Conservation (phyloP, 2,329 filamentous ascomycete genomes). For the Ophiostoma pallidulum region DNA sequence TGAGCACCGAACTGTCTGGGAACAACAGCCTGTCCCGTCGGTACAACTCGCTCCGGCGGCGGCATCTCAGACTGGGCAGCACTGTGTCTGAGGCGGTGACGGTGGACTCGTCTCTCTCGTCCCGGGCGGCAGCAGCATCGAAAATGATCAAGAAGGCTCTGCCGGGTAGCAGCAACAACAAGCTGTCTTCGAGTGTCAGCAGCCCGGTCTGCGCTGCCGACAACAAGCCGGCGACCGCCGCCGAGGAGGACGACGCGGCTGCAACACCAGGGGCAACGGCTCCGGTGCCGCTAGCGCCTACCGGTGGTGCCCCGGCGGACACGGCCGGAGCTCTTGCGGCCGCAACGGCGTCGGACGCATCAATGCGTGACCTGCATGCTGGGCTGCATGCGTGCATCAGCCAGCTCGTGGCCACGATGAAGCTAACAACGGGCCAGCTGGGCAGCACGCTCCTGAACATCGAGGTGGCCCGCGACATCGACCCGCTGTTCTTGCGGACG, state of each 20-base stretch:
- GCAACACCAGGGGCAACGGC: not conserved
- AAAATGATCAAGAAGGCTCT: not conserved
- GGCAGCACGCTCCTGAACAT: constrained; percentile 13
- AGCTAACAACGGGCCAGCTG: constrained; percentile 16
- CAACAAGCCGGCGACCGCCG: not conserved
- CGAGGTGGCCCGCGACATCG: constrained; percentile 20
- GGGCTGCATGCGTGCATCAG: constrained; percentile 43
- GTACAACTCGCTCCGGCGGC: constrained; percentile 12
- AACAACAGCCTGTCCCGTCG: constrained; percentile 2
- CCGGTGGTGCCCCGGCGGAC: not conserved
- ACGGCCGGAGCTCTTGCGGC: not conserved
- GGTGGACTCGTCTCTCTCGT: not conserved
- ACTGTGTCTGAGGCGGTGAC: not conserved
- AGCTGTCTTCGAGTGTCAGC: not conserved
- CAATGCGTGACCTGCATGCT: constrained; percentile 35
- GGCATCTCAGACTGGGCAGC: not conserved
- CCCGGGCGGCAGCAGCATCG: not conserved
- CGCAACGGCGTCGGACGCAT: constrained; percentile 14
- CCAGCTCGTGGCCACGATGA: constrained; percentile 40
- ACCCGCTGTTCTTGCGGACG: constrained; percentile 30
- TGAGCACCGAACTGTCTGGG: not conserved
- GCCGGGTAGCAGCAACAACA: not conserved
- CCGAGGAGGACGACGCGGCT: not conserved
- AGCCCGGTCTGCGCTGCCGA: not conserved
- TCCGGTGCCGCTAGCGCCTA: not conserved